Conservation (phyloP, 345 rosid genomes). For the Eucalyptus albens region DNA sequence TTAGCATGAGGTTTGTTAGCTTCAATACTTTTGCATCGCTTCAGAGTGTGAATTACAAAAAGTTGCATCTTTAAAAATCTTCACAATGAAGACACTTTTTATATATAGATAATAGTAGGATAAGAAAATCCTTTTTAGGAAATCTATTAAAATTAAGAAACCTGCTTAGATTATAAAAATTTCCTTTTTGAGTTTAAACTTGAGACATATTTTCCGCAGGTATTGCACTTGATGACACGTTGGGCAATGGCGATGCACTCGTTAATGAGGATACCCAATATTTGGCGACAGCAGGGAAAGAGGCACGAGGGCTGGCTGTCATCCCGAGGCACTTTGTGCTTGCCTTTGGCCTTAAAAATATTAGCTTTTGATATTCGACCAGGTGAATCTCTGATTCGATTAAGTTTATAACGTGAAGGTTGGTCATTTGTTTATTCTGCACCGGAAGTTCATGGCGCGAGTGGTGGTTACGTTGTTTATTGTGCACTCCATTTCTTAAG, state of each 20-base stretch:
- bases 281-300: slow-evolving; percentile 44
- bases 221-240: slow-evolving; percentile 68
- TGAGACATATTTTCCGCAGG: not conserved
- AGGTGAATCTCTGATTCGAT: not conserved
- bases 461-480: not conserved
- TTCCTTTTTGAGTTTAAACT: not conserved
- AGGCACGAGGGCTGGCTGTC: slow-evolving; percentile 47
- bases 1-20: not conserved
- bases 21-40: not conserved
- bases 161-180: not conserved
- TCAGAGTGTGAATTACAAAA: too few species aligned
- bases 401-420: not conserved
- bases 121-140: not conserved
- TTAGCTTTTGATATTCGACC: not conserved
- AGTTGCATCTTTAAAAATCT: not conserved
- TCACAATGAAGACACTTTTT: not conserved
- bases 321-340: slow-evolving; percentile 37
- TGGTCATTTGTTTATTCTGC: not conserved
- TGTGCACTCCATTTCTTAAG: not conserved
- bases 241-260: slow-evolving; percentile 49
- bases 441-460: not conserved
- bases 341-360: not conserved
- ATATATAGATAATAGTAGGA: not conserved
- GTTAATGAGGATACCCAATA: slow-evolving; percentile 56
- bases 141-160: not conserved